A percentile compares a stretch with the other conserved stretches of the same genome.
Evolutionary conservation across 176 grass and related monocot species (phyloP).

Genomic region (Eragrostis nindensis): DNA sequence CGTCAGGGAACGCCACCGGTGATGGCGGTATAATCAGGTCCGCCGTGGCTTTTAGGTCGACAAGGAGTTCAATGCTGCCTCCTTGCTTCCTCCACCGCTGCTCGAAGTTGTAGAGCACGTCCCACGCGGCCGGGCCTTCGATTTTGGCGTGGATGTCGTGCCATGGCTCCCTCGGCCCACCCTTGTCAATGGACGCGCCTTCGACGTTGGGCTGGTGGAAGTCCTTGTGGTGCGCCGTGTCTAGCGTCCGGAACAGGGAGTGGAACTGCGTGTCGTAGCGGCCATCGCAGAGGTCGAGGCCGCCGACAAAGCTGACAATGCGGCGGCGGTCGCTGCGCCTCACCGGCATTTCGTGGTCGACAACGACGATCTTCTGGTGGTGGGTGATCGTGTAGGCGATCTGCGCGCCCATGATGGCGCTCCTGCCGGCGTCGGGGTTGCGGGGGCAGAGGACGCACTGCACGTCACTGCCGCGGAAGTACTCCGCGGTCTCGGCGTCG

Average conservation of each 20-base stretch:
- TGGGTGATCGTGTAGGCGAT: slow-evolving; percentile 79
- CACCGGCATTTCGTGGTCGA: slow-evolving; percentile 90
- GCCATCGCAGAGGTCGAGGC: slow-evolving; percentile 88
- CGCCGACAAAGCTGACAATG: slow-evolving; percentile 84
- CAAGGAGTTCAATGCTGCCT: slow-evolving; percentile 47
- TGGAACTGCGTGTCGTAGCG: slow-evolving; percentile 90
- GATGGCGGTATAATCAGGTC: slow-evolving; percentile 76
- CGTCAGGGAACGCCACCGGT: slow-evolving; percentile 66
- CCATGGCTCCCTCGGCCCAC: slow-evolving; percentile 89
- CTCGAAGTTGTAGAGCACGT: slow-evolving; percentile 89
- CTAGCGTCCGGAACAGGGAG: slow-evolving; percentile 82
- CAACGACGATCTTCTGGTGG: slow-evolving; percentile 88
- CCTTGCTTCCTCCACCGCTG: slow-evolving; percentile 92
- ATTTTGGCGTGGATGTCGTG: slow-evolving; percentile 84
- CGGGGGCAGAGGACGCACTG: slow-evolving; percentile 79
- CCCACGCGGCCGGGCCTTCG: slow-evolving; percentile 88
- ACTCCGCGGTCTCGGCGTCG: slow-evolving; percentile 72
- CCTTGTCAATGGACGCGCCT: slow-evolving; percentile 46
- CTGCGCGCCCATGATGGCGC: slow-evolving; percentile 63
- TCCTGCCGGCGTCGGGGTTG: slow-evolving; percentile 73
- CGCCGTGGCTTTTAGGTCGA: slow-evolving; percentile 56
- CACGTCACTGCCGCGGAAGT: slow-evolving; percentile 63
- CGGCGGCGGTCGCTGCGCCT: slow-evolving; percentile 44
- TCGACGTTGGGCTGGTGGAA: slow-evolving; percentile 80
- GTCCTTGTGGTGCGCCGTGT: slow-evolving; percentile 69